A percentile compares a stretch with the other conserved stretches of the same genome.
Evolutionary conservation across 176 grass and related monocot genomes (phyloP).

Genomic region (Phragmites australis): DNA sequence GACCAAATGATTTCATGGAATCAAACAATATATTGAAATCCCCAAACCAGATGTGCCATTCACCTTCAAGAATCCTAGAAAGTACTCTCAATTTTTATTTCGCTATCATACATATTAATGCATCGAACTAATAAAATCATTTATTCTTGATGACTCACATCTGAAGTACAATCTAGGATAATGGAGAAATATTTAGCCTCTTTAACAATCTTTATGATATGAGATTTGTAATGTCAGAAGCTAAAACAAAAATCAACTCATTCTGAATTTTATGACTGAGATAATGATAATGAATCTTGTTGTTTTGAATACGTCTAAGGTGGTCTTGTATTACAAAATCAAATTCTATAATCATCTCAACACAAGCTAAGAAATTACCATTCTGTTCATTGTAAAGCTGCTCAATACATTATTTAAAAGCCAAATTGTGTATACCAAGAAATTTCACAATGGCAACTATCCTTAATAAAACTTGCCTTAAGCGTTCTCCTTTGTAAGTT

Average conservation of each 20-base stretch:
- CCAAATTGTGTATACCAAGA: neutral
- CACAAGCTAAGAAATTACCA: neutral
- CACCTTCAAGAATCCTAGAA: too few relatives aligned
- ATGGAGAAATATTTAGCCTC: neutral
- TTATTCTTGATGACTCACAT: conserved; percentile 6
- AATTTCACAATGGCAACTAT: neutral
- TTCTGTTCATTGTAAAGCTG: neutral
- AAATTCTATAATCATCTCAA: neutral
- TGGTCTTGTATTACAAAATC: too few relatives aligned
- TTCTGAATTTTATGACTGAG: neutral
- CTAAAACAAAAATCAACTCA: neutral
- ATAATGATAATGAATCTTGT: too few relatives aligned
- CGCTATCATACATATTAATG: neutral
- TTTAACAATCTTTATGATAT: neutral
- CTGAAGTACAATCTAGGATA: neutral
- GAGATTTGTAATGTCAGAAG: neutral
- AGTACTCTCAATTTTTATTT: too few relatives aligned
- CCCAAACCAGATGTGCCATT: neutral
- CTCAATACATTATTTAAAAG: neutral
- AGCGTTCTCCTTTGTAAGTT: neutral
- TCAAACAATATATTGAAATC: neutral
- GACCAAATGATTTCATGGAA: neutral
- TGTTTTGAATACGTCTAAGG: too few relatives aligned
- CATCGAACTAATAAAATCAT: neutral
- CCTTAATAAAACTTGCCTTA: conserved; percentile 2